phyloP scores from a whole-genome alignment of 495 filamentous ascomycete species.

The Xylaria castorea region DNA sequence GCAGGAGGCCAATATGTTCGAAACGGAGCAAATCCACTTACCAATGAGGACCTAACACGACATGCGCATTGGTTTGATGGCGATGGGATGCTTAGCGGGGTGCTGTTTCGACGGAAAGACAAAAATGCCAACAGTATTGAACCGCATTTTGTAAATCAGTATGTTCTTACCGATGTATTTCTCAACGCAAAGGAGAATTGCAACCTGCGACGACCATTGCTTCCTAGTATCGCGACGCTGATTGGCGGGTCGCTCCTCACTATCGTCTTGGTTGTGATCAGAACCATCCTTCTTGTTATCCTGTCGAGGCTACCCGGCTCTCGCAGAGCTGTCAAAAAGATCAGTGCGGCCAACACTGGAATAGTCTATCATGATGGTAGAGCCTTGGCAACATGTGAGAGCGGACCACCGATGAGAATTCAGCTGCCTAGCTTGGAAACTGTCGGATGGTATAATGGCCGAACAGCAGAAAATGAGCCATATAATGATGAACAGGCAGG shows the following conservation, averaged over 20 bases:
- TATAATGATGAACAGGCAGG: conserved; percentile 16
- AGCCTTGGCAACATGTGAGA: conserved; percentile 70
- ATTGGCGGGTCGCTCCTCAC: conserved; percentile 56
- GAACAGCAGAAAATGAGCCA: conserved; percentile 55
- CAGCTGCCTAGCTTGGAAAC: conserved; percentile 66
- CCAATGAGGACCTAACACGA: conserved; percentile 60
- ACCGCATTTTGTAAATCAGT: conserved; percentile 69
- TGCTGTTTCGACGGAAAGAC: conserved; percentile 55
- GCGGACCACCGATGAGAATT: conserved; percentile 68
- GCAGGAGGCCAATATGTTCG: conserved; percentile 70
- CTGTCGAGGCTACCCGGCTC: conserved; percentile 62
- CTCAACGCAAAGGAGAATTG: conserved; percentile 54
- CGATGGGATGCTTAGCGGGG: conserved; percentile 73
- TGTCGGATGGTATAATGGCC: conserved; percentile 70
- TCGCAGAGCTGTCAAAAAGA: conserved; percentile 60
- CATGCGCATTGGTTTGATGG: conserved; percentile 75
- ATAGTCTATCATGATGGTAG: conserved; percentile 69
- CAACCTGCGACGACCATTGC: conserved; percentile 55
- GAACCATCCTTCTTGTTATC: conserved; percentile 59
- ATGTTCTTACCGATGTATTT: conserved; percentile 68
- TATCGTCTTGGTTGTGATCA: conserved; percentile 54
- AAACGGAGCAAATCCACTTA: conserved; percentile 72
- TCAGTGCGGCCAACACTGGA: conserved; percentile 69
- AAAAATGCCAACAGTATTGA: conserved; percentile 42
- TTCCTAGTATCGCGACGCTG: conserved; percentile 68